Evolutionary conservation across 2,329 filamentous ascomycete genomes (phyloP).

Genomic region (Colletotrichum neosansevieriae): DNA sequence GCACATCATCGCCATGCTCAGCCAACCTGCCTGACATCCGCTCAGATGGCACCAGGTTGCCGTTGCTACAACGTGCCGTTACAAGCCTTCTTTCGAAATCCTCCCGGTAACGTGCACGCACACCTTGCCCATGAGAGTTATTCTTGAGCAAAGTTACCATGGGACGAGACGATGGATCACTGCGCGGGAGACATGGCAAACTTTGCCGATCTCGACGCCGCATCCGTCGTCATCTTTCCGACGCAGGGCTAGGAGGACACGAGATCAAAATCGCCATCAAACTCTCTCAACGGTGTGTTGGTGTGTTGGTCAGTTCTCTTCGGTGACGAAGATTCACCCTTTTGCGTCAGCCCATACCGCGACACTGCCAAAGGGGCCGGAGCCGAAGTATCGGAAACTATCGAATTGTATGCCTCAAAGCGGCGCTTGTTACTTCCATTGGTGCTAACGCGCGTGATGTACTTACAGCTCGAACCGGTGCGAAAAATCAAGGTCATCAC

Average conservation of each 20-base stretch:
- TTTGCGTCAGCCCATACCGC: background rate
- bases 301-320: background rate
- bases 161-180: slow-evolving; percentile 33
- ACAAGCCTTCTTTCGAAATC: slow-evolving; percentile 15
- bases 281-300: background rate
- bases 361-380: background rate
- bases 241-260: background rate
- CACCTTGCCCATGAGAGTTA: background rate
- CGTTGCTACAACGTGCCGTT: slow-evolving; percentile 4
- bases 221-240: background rate
- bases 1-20: slow-evolving; percentile 20
- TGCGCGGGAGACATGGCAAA: slow-evolving; percentile 22
- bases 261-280: background rate
- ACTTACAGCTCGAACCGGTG: background rate
- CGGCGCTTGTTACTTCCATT: background rate
- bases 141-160: slow-evolving; percentile 27
- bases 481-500: too few species aligned
- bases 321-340: background rate
- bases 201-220: slow-evolving; percentile 27
- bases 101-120: background rate
- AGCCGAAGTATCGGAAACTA: slow-evolving; percentile 15
- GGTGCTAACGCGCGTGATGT: too few species aligned
- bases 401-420: background rate
- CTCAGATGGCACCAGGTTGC: background rate
- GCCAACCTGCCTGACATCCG: background rate